Evolutionary conservation across 139 green algal species (phyloP), one percentile per base, ranked within the genome.

Genomic region (Closterium sp.): DNA sequence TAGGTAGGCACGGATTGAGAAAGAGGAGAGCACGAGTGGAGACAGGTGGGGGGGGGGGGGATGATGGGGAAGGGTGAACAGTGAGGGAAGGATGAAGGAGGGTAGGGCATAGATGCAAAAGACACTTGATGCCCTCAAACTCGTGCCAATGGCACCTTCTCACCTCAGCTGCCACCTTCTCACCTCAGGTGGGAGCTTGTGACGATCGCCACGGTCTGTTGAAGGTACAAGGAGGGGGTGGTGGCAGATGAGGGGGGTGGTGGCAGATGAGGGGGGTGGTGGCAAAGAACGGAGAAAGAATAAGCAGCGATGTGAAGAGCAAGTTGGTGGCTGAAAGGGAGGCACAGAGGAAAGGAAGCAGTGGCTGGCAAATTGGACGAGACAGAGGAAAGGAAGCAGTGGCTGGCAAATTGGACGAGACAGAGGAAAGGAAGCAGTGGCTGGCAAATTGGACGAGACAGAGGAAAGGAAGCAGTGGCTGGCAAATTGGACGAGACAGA

Each of bases 131-230:
- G n/a, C n/a, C n/a, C n/a, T n/a, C n/a, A n/a, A n/a, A n/a, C n/a
- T n/a, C n/a, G n/a, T n/a, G n/a, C n/a, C n/a, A n/a, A n/a, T n/a
- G n/a, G n/a, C 38, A 13, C 38, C 38, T 50, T 50, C 91, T 91
- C 28, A 93, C 91, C 91, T 93, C 91, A 9, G 91, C n/a, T n/a
- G n/a, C n/a, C 38, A 13, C 38, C 38, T 50, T 50, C 91, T 91
- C 28, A 93, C 91, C 91, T 93, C 91, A 9, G 91, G 91, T 34
- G 86, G 29, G 13, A 93, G 91, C 79, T 85, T 93, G 70, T 93
- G 86, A 9, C 29, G 27, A 34, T 93, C 91, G 7, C 91, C 91
- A 45, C 91, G 30, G 91, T 93, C 91, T 93, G 86, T 31, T 11
- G 31, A 21, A 21, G 27, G 22, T 2, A 31, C 28, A 90, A 21